Percentiles rank a stretch among this genome's conserved stretches.
These are phyloP conservation scores for Wickerhamomyces chambardii DNA, from an alignment of 805 yeast genomes.

Conservation along the genomic window DNA sequence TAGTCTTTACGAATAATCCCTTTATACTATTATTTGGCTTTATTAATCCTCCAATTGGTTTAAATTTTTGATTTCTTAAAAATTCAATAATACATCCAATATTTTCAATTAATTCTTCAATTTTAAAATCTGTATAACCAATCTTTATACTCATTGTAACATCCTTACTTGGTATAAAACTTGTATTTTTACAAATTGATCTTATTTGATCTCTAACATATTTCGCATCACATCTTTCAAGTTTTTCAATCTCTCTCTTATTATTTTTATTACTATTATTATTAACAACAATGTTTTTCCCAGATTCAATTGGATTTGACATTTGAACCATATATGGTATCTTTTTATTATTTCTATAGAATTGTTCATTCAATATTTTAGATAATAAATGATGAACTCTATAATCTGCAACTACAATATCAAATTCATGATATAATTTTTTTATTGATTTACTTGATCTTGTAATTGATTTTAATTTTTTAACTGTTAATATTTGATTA, in stretches of 20 bases:
- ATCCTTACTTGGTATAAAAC: slow-evolving; percentile 54
- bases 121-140: slow-evolving; percentile 43
- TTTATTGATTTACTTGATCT: slow-evolving; percentile 34
- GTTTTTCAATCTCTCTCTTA: slow-evolving; percentile 43
- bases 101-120: slow-evolving; percentile 37
- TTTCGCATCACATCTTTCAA: slow-evolving; percentile 55
- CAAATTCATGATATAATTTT: slow-evolving; percentile 50
- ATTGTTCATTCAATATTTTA: slow-evolving; percentile 44
- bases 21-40: slow-evolving; percentile 34
- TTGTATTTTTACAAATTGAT: slow-evolving; percentile 55
- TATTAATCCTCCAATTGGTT: slow-evolving; percentile 53
- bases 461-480: slow-evolving; percentile 40
- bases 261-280: too few species aligned
- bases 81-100: slow-evolving; percentile 39
- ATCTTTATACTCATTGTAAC: slow-evolving; percentile 49
- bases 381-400: slow-evolving; percentile 57
- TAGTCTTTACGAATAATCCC: slow-evolving; percentile 52
- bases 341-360: slow-evolving; percentile 55
- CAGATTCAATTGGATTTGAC: slow-evolving; percentile 22
- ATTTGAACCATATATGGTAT: slow-evolving; percentile 63
- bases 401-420: slow-evolving; percentile 60
- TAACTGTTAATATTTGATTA: slow-evolving; percentile 50
- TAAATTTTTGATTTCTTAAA: slow-evolving; percentile 32
- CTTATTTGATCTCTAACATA: slow-evolving; percentile 58
- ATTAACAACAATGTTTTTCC: slow-evolving; percentile 19